Evolutionary conservation across 2,329 filamentous ascomycete genomes (phyloP).

Genomic region (Macrophomina phaseolina): DNA sequence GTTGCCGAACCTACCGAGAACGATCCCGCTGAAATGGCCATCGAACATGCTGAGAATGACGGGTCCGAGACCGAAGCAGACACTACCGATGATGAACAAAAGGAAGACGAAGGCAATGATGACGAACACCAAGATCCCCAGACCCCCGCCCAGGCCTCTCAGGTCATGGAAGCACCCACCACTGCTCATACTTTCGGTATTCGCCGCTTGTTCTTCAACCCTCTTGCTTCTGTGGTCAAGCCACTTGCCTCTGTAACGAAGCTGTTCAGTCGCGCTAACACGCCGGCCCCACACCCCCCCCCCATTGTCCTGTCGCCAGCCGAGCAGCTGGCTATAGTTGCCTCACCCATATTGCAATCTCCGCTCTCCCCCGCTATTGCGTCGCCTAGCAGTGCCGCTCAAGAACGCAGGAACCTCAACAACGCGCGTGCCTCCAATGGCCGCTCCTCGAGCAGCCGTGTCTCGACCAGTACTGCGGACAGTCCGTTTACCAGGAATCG

Average conservation of each 20-base stretch:
- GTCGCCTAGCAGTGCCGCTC: constrained; percentile 10
- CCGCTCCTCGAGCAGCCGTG: no score
- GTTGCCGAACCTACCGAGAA: not conserved
- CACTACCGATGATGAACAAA: not conserved
- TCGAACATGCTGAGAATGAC: not conserved
- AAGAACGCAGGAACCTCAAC: constrained; percentile 7
- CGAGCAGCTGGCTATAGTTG: not conserved
- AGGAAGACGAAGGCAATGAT: not conserved
- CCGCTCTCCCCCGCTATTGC: not conserved
- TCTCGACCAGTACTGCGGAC: no score
- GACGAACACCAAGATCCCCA: not conserved
- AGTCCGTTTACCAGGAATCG: not conserved
- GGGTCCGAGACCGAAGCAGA: constrained; percentile 16
- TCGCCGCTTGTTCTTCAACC: not conserved
- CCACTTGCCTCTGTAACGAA: not conserved
- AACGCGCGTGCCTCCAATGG: not conserved
- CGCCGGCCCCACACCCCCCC: not conserved
- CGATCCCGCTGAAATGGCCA: not conserved
- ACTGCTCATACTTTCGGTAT: constrained; percentile 4
- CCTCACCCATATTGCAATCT: not conserved
- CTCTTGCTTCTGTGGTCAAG: not conserved
- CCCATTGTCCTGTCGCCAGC: not conserved
- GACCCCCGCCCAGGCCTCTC: not conserved
- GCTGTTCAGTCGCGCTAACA: not conserved
- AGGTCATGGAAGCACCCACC: not conserved